Conservation (phyloP, 176 grass and related monocot species). For the Musa troglodytarum region DNA sequence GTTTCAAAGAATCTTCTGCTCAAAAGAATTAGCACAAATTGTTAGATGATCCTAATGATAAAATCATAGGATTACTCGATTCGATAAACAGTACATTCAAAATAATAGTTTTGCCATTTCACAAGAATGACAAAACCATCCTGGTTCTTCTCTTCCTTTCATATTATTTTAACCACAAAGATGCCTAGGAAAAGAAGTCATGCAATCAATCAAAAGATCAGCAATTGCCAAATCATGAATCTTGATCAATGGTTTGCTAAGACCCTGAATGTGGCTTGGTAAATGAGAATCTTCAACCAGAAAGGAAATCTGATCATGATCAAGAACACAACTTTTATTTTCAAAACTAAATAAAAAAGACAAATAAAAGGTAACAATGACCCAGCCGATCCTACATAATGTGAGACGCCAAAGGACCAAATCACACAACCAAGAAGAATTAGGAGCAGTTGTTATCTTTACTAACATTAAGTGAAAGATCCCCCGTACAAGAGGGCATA, state of each 20-base stretch:
- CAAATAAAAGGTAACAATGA: constrained; percentile 8
- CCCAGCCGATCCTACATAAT: not conserved
- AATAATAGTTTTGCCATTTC: not conserved
- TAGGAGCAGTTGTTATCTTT: not conserved
- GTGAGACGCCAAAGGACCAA: not conserved
- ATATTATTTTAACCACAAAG: not conserved
- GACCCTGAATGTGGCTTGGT: not conserved
- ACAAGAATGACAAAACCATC: no score
- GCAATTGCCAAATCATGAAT: not conserved
- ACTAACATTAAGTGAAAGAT: not conserved
- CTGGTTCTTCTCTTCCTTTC: not conserved
- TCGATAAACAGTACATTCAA: not conserved
- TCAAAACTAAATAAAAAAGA: not conserved
- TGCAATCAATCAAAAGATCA: not conserved
- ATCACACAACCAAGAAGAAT: not conserved
- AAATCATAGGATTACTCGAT: not conserved
- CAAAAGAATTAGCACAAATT: constrained; percentile 7
- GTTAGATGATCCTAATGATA: constrained; percentile 4
- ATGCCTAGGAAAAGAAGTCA: not conserved
- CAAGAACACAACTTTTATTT: not conserved
- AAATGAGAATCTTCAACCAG: not conserved
- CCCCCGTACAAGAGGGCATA: not conserved
- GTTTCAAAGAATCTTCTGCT: constrained; percentile 88
- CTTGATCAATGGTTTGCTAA: not conserved
- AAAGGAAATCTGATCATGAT: not conserved